Base-by-base conservation (phyloP, 768 basidiomycete species). In the Multifurca ochricompacta region DNA sequence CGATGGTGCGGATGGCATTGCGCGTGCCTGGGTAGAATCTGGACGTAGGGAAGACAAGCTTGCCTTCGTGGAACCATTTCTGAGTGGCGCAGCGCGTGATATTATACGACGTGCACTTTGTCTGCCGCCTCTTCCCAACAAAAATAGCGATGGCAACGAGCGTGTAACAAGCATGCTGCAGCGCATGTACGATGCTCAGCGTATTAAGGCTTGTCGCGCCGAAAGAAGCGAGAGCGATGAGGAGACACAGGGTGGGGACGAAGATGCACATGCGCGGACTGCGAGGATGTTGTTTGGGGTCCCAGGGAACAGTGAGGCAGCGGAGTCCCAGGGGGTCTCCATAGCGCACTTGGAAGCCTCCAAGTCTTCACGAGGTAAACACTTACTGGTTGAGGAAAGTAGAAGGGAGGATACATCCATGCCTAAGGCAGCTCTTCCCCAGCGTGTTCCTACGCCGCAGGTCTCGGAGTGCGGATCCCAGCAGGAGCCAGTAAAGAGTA, bases 11-110 rank as follows among this genome's bases (percentile, higher is more conserved):
- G 66, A 63, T 3, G 74, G 70, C 25, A 63, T 72, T 14, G 83
- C 78, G 1, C 68, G 71, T 14, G 70, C 72, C 35, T 86, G 84
- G 84, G 78, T 75, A 0, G 78, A 79, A 27, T 72, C 68, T 32
- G 74, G 73, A 2, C 75, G 71, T 47, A 59, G 75, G 48, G 61
- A 68, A 34, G 67, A 66, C 52, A 82, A 75, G 60, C 59, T 82
- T 18, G 67, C 70, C 3, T 65, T 73, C 3, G 66, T 85, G 57
- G 70, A 69, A 40, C 65, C 66, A 16, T 78, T 75, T 63, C 63
- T 86, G 3, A 69, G 68, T 0, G 64, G 68, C 16, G 53, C 59
- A 32, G 68, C 73, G 34, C 70, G 66, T n/a, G 51, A 53, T 10
- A 45, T 68, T 9, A 64, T 79, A 37, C 60, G 60, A 8, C 49